These are phyloP conservation scores for Colletotrichum agaves DNA, from an alignment of 2,329 filamentous ascomycete genomes.

Conservation along the genomic window DNA sequence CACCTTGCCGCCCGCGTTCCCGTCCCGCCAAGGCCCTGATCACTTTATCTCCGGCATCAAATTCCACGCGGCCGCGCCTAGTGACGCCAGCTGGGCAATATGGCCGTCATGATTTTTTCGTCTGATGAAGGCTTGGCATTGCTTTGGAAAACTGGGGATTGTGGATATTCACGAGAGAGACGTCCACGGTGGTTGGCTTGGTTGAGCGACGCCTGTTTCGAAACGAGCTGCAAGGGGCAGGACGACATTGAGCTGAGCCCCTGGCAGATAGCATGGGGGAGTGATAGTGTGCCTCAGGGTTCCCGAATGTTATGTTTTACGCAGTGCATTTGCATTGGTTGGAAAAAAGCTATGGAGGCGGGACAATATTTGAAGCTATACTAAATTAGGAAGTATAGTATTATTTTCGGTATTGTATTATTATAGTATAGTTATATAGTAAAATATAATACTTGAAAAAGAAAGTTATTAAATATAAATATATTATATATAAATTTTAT, in stretches of 20 bases:
- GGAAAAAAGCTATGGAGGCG: too few species aligned
- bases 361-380: too few species aligned
- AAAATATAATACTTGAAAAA: too few species aligned
- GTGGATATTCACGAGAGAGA: constrained; percentile 19
- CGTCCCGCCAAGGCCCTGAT: constrained; percentile 14
- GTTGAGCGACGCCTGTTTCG: constrained; percentile 21
- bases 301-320: too few species aligned
- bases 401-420: too few species aligned
- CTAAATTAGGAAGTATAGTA: too few species aligned
- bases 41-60: constrained; percentile 6
- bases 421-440: too few species aligned
- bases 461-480: too few species aligned
- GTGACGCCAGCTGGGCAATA: constrained; percentile 4
- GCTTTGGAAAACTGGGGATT: constrained; percentile 31
- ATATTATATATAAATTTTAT: too few species aligned
- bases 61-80: constrained; percentile 3
- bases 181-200: constrained; percentile 27
- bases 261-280: not conserved
- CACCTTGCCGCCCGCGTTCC: not conserved
- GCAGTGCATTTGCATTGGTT: too few species aligned
- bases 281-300: not conserved
- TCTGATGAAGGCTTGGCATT: constrained; percentile 30
- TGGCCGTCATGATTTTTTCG: constrained; percentile 16
- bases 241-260: constrained; percentile 22
- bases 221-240: constrained; percentile 27